Conservation (phyloP, 2,329 filamentous ascomycete genomes). For the Curvularia eragrostidis region DNA sequence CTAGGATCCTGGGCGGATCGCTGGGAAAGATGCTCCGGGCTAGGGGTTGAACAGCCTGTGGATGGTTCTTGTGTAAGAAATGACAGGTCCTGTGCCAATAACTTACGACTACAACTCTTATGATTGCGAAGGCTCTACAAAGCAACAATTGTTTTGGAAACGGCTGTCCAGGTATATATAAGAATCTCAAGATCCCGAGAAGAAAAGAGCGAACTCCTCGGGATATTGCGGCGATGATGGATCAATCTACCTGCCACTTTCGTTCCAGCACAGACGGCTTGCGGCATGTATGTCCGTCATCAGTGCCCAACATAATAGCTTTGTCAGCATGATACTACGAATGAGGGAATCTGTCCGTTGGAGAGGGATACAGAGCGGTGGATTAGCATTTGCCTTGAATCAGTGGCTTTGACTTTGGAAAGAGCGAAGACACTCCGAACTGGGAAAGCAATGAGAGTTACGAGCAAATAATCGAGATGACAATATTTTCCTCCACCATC, state of each 20-base stretch:
- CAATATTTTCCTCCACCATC: neutral
- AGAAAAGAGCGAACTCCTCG: neutral
- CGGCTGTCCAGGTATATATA: neutral
- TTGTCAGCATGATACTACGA: neutral
- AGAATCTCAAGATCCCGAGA: neutral
- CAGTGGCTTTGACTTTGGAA: neutral
- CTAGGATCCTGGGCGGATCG: slow-evolving; percentile 6
- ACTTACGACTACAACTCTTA: neutral
- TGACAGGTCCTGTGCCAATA: neutral
- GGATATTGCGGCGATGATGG: neutral
- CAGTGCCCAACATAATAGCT: neutral
- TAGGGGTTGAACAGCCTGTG: slow-evolving; percentile 13
- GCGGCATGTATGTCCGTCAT: neutral
- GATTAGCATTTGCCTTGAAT: neutral
- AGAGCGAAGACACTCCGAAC: neutral
- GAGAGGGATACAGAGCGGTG: neutral
- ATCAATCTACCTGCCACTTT: neutral
- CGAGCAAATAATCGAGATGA: neutral
- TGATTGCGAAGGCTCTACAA: neutral
- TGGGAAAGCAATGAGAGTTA: neutral
- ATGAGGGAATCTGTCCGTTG: neutral
- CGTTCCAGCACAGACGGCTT: neutral
- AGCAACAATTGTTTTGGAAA: neutral
- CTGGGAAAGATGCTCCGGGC: slow-evolving; percentile 24
- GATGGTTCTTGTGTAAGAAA: neutral